phyloP scores from a whole-genome alignment of 23 red algal genomes.

The Gracilaria domingensis region DNA sequence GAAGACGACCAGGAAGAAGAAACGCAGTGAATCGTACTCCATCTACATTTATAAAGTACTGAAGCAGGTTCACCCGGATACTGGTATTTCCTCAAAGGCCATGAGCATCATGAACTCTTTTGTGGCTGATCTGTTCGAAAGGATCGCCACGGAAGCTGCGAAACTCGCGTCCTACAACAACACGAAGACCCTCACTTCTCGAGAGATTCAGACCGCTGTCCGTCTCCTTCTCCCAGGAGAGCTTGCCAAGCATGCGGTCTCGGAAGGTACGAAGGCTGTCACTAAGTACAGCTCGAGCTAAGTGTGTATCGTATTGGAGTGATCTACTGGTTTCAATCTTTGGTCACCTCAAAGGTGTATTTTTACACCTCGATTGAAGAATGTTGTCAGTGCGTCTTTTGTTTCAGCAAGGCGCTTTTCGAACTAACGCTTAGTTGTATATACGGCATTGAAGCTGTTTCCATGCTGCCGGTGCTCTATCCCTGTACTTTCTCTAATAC shows the following conservation, averaged over 20 bases:
- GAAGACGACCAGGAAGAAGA: slow-evolving; percentile 86
- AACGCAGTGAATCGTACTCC: slow-evolving; percentile 94
- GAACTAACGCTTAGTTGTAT: neutral
- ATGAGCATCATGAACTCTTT: slow-evolving; percentile 99
- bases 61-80: slow-evolving; percentile 99
- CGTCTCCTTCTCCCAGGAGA: slow-evolving; percentile 97
- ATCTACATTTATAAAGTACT: slow-evolving; percentile 99
- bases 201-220: slow-evolving; percentile 98
- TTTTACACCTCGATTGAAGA: slow-evolving; percentile 73
- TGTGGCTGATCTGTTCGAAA: slow-evolving; percentile 97
- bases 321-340: neutral
- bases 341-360: slow-evolving; percentile 67
- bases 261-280: slow-evolving; percentile 99
- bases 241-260: slow-evolving; percentile 98
- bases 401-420: neutral
- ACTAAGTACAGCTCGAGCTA: slow-evolving; percentile 97
- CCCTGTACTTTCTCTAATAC: too few species aligned
- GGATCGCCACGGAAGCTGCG: slow-evolving; percentile 90
- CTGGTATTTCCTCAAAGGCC: slow-evolving; percentile 97
- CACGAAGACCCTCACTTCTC: slow-evolving; percentile 96
- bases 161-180: slow-evolving; percentile 95
- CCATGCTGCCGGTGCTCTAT: neutral
- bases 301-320: slow-evolving; percentile 8
- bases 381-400: slow-evolving; percentile 33
- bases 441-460: neutral